These are phyloP conservation scores for Xylariales sp. DNA, from an alignment of 2,329 filamentous ascomycete genomes.

Conservation along the genomic window DNA sequence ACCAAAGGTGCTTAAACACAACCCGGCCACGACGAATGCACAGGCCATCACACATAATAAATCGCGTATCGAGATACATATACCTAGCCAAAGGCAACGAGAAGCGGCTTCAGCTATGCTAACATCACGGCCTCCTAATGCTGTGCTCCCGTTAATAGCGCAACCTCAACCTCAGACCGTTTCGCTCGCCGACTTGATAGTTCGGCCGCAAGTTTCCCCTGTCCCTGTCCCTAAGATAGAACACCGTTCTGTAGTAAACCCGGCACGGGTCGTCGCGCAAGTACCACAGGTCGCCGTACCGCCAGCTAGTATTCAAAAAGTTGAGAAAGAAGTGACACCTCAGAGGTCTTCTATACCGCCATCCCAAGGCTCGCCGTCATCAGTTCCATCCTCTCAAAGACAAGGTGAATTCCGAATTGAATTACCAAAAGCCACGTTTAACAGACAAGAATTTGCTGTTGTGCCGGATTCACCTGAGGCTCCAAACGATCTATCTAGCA, in stretches of 20 bases:
- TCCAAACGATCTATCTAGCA: conserved; percentile 60
- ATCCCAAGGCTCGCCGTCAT: conserved; percentile 28
- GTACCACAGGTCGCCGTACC: conserved; percentile 16
- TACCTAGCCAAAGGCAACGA: conserved; percentile 46
- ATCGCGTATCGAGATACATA: conserved; percentile 47
- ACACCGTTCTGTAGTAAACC: conserved; percentile 31
- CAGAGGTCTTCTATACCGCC: conserved; percentile 23
- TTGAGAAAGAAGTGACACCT: conserved; percentile 25
- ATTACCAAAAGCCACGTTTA: conserved; percentile 56
- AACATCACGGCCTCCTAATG: conserved; percentile 32
- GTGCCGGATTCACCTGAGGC: conserved; percentile 61
- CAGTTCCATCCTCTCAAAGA: conserved; percentile 37
- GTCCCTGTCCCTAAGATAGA: conserved; percentile 39
- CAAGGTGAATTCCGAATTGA: conserved; percentile 60
- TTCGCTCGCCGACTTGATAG: conserved; percentile 48
- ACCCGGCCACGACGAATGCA: conserved; percentile 52
- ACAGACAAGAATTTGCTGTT: conserved; percentile 64
- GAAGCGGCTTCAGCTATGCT: conserved; percentile 41
- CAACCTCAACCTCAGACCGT: conserved; percentile 48
- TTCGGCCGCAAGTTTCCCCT: conserved; percentile 40
- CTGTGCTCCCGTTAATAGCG: conserved; percentile 27
- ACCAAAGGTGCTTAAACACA: conserved; percentile 55
- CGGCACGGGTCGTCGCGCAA: conserved; percentile 28
- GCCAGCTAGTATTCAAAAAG: conserved; percentile 23
- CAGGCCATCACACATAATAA: conserved; percentile 47